A percentile compares a stretch with the other conserved stretches of the same genome.
Evolutionary conservation across 2,329 filamentous ascomycete species (phyloP).

Genomic region (Pseudocercospora pini-densiflorae): DNA sequence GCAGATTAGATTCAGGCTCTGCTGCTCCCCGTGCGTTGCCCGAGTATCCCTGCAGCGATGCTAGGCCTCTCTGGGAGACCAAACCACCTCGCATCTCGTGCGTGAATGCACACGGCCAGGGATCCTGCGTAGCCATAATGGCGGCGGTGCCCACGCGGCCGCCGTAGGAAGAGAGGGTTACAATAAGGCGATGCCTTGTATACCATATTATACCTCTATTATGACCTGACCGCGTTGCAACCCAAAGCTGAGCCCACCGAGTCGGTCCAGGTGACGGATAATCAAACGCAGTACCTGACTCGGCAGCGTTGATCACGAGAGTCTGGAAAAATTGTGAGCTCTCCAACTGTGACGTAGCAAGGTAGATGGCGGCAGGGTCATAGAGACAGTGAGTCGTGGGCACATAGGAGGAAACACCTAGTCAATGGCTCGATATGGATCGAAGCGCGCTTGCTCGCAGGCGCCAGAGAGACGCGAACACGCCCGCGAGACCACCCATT

Average conservation of each 20-base stretch:
- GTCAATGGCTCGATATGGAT: slow-evolving; percentile 35
- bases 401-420: slow-evolving; percentile 1
- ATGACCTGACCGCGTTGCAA: background rate
- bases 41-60: background rate
- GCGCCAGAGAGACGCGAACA: slow-evolving; percentile 30
- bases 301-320: slow-evolving; percentile 23
- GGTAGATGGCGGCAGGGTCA: slow-evolving; percentile 15
- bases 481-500: slow-evolving; percentile 26
- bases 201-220: background rate
- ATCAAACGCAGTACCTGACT: slow-evolving; percentile 29
- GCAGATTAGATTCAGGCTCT: slow-evolving; percentile 5
- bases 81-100: background rate
- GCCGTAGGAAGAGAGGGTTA: background rate
- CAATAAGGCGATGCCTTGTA: background rate
- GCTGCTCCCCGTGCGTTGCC: slow-evolving; percentile 2
- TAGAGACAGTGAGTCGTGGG: slow-evolving; percentile 21
- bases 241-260: background rate
- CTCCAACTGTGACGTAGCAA: slow-evolving; percentile 26
- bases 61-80: slow-evolving; percentile 1
- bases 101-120: slow-evolving; percentile 2
- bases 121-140: slow-evolving; percentile 9
- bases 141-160: background rate
- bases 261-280: slow-evolving; percentile 13
- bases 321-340: slow-evolving; percentile 15
- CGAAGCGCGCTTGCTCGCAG: slow-evolving; percentile 31